phyloP scores from a whole-genome alignment of 2,329 filamentous ascomycete species.

The Tolypocladium tropicale region DNA sequence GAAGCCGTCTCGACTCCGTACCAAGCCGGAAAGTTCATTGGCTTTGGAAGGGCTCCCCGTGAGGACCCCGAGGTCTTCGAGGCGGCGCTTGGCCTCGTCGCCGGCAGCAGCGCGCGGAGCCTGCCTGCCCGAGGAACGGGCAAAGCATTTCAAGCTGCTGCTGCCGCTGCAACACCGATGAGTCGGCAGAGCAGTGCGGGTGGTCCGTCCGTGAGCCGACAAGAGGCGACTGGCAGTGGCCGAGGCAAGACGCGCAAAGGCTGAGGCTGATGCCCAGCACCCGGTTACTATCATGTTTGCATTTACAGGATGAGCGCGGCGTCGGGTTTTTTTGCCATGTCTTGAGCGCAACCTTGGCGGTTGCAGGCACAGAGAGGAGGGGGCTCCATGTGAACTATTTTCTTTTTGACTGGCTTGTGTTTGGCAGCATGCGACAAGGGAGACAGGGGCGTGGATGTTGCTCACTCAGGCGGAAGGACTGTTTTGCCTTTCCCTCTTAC shows the following conservation, averaged over 20 bases:
- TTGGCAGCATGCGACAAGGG: neutral
- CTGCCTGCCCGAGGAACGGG: conserved; percentile 21
- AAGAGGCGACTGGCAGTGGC: conserved; percentile 38
- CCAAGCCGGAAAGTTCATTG: conserved; percentile 35
- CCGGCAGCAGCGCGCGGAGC: conserved; percentile 30
- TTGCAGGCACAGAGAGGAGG: neutral
- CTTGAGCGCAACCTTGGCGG: neutral
- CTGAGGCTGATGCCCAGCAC: conserved; percentile 6
- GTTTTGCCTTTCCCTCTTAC: neutral
- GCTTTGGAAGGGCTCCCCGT: conserved; percentile 33
- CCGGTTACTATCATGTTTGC: neutral
- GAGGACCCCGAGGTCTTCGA: conserved; percentile 38
- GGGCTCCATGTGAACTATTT: neutral
- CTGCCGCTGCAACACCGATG: conserved; percentile 33
- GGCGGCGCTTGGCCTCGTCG: conserved; percentile 38
- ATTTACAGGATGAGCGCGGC: conserved; percentile 3
- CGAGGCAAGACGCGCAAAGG: conserved; percentile 32
- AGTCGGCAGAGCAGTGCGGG: conserved; percentile 46
- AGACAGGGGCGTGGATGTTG: neutral
- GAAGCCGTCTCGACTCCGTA: conserved; percentile 42
- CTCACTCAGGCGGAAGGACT: neutral
- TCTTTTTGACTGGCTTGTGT: too few relatives aligned
- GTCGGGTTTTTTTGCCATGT: conserved; percentile 3
- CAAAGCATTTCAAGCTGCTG: conserved; percentile 10
- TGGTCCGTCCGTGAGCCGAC: conserved; percentile 46